Evolutionary conservation across 2,329 filamentous ascomycete species (phyloP).

Genomic region (Botryotinia convoluta): DNA sequence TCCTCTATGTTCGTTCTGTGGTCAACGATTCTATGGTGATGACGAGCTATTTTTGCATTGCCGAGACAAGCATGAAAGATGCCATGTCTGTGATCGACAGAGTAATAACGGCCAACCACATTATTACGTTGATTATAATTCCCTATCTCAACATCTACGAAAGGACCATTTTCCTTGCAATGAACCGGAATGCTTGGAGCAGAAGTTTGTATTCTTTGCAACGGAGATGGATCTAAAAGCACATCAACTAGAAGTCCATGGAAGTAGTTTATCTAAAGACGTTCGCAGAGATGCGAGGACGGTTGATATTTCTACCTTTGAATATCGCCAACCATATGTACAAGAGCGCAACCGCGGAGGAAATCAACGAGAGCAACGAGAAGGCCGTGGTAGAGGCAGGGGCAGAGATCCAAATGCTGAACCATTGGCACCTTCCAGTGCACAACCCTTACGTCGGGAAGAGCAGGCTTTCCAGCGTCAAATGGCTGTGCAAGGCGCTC

Average conservation of each 20-base stretch:
- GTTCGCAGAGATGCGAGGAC: constrained; percentile 76
- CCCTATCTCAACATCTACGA: constrained; percentile 81
- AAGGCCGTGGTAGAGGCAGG: constrained; percentile 51
- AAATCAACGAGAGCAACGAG: constrained; percentile 42
- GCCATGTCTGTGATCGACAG: constrained; percentile 81
- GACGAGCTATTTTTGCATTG: constrained; percentile 95
- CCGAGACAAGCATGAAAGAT: constrained; percentile 88
- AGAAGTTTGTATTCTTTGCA: constrained; percentile 96
- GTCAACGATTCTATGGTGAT: constrained; percentile 88
- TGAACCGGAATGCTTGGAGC: constrained; percentile 86
- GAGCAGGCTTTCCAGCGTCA: constrained; percentile 90
- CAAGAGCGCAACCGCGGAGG: constrained; percentile 51
- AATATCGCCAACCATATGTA: constrained; percentile 71
- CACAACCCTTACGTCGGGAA: constrained; percentile 77
- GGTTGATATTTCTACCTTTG: constrained; percentile 85
- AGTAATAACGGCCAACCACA: constrained; percentile 58
- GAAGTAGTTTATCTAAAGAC: constrained; percentile 75
- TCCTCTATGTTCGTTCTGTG: constrained; percentile 90
- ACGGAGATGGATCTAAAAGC: constrained; percentile 93
- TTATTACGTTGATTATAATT: constrained; percentile 87
- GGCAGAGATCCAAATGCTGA: constrained; percentile 88
- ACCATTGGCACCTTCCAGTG: constrained; percentile 69
- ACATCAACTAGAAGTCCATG: constrained; percentile 83
- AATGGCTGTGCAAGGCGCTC: constrained; percentile 84
- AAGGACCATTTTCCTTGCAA: constrained; percentile 83